phyloP scores from a whole-genome alignment of 2,329 filamentous ascomycete species.

The Polychaeton citri region DNA sequence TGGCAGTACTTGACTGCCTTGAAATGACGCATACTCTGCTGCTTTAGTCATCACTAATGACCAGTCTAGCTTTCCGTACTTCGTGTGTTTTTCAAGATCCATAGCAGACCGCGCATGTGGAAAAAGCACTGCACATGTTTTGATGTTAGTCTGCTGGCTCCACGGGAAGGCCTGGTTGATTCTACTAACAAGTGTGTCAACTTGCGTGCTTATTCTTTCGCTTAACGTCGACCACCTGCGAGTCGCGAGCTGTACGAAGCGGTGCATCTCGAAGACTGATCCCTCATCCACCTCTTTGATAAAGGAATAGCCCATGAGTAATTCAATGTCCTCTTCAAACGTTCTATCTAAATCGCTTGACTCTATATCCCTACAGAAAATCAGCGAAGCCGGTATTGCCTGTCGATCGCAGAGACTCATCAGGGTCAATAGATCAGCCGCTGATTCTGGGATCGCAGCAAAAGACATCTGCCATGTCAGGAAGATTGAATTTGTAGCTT shows the following conservation, averaged over 20 bases:
- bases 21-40: slow-evolving; percentile 10
- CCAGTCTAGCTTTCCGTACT: not conserved
- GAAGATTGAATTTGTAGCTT: slow-evolving; percentile 9
- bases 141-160: slow-evolving; percentile 1
- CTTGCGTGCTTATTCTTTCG: too few species aligned
- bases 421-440: slow-evolving; percentile 30
- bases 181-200: not conserved
- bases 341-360: slow-evolving; percentile 6
- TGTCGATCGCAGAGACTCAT: slow-evolving; percentile 36
- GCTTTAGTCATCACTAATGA: slow-evolving; percentile 11
- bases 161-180: slow-evolving; percentile 1
- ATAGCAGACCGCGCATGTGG: slow-evolving; percentile 16
- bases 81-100: slow-evolving; percentile 1
- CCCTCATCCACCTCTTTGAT: slow-evolving; percentile 11
- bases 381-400: slow-evolving; percentile 24
- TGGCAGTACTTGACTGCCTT: slow-evolving; percentile 1
- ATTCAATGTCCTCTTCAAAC: slow-evolving; percentile 21
- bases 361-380: slow-evolving; percentile 8
- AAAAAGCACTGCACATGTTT: slow-evolving; percentile 19
- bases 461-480: slow-evolving; percentile 14
- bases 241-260: slow-evolving; percentile 2
- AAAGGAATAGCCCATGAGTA: slow-evolving; percentile 25
- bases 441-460: slow-evolving; percentile 13
- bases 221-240: not conserved
- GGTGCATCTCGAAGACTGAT: slow-evolving; percentile 28